Evolutionary conservation across 1,284 basidiomycete genomes (phyloP), one percentile per base, ranked within the genome.

Genomic region (Moesziomyces globuligerus): DNA sequence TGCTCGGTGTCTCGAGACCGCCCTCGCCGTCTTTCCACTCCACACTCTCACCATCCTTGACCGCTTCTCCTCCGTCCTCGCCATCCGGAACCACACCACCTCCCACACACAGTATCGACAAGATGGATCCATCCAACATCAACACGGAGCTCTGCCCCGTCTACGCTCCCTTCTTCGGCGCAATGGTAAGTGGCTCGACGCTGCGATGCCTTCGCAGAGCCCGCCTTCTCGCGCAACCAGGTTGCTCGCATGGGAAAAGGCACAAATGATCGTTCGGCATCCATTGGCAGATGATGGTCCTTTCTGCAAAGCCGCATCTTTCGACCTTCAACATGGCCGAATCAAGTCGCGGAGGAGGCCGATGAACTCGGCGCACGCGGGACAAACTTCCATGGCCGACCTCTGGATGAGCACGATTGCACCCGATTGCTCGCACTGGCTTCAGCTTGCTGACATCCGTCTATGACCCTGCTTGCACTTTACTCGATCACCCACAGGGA

Each of bases 111-210:
- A 26, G 26, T 40, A 51, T n/a, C 36, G 48, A 42, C 59, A 69
- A 62, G 48, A 76, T 78, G 74, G 66, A 70, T 48, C 58, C 72
- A 39, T 57, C 65, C 47, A 64, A 72, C 21, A 75, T 78, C 65
- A 80, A 80, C 74, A 68, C 70, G 34, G 78, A 80, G 58, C 72
- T 81, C 18, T 81, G 79, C 75, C 79, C 79, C 50, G 79, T 81
- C 32, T 81, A 81, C 85, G 91, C 94, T 70, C 94, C 95, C 79
- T 97, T 98, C 87, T 98, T 98, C 82, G 92, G 93, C 82, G 92
- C 91, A 60, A 93, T 96, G 92, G 91, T 91, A 76, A 83, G 90
- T 80, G 10, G 3, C 37, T 28, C 41, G 25, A 29, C n/a, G n/a
- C 5, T 7, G 32, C 15, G 3, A 7, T 6, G 29, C 11, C 15